Evolutionary conservation across 1,139 yeast genomes (phyloP), one percentile per base, ranked within the genome.

Genomic region (Kodamaea fungicola): DNA sequence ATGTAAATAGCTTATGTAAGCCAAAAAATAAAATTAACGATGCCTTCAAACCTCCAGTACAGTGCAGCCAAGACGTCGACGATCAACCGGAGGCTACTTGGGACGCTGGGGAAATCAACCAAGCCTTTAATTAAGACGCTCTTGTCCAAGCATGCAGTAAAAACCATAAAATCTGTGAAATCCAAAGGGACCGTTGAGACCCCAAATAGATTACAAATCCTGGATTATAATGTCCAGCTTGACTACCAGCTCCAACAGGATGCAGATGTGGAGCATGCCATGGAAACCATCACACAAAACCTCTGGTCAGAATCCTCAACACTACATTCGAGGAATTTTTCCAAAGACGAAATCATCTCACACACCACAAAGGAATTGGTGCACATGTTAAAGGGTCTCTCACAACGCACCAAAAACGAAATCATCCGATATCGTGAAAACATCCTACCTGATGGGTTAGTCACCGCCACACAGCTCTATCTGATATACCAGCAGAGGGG

Each of bases 1-100:
- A 13, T 21, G 16, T 10, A 26, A 26, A 9, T 7, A 7, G 29
- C 19, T 9, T 30, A 9, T 21, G 21, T 12, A 19, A 30, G 22
- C 23, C 28, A 8, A 23, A 16, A 16, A 16, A 16, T 16, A 16
- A 16, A 23, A 23, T 8, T 8, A 23, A 8, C 6, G 13, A 40
- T 57, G 61, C 49, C 58, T 12, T 45, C 57, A 5, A 57, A 56
- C 41, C 52, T 66, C 21, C 56, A 64, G 34, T 69, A 60, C 40
- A 65, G 68, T 38, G 75, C 76, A 2, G 74, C 76, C 3, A 63
- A 54, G 42, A 63, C 74, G 29, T 68, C 75, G 1, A 51, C 55
- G 16, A 59, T 69, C 10, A 41, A 55, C 8, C 63, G 58, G 41
- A 48, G 46, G 21, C 39, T 47, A 1, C 41, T 39, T 2, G 44